Conservation (phyloP, 2,329 filamentous ascomycete species). For the Aureobasidium lini region DNA sequence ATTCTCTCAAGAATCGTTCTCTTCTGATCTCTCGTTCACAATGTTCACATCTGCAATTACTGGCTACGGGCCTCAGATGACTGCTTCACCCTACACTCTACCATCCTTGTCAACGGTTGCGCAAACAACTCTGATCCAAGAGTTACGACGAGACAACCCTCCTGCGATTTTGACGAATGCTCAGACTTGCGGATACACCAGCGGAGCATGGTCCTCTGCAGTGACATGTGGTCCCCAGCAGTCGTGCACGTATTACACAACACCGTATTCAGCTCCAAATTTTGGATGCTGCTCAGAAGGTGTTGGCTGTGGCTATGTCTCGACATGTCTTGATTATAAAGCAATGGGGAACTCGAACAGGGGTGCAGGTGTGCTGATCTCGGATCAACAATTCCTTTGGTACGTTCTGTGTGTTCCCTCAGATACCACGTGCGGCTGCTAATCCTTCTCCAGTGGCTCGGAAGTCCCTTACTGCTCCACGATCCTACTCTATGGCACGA, state of each 20-base stretch:
- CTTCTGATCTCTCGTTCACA: neutral
- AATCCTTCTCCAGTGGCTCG: constrained; percentile 1
- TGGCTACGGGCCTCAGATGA: neutral
- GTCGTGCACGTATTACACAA: constrained; percentile 8
- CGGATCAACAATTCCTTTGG: neutral
- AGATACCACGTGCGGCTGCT: neutral
- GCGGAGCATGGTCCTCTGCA: constrained; percentile 8
- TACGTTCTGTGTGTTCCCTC: neutral
- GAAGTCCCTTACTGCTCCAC: constrained; percentile 1
- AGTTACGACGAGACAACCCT: neutral
- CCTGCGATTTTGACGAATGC: constrained; percentile 2
- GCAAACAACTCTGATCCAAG: neutral
- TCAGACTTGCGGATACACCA: constrained; percentile 10
- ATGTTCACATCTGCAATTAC: neutral
- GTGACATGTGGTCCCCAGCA: constrained; percentile 1
- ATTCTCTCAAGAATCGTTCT: neutral
- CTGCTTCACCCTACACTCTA: neutral
- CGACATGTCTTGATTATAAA: constrained; percentile 7
- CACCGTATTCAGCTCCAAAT: constrained; percentile 2
- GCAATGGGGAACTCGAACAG: neutral
- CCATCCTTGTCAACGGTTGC: neutral
- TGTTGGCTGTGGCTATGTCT: constrained; percentile 7
- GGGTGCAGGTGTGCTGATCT: neutral
- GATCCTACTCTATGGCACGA: constrained; percentile 3
- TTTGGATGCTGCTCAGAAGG: constrained; percentile 12